phyloP scores from a whole-genome alignment of 169 alveolate genomes.

The Eimeria zaria region DNA sequence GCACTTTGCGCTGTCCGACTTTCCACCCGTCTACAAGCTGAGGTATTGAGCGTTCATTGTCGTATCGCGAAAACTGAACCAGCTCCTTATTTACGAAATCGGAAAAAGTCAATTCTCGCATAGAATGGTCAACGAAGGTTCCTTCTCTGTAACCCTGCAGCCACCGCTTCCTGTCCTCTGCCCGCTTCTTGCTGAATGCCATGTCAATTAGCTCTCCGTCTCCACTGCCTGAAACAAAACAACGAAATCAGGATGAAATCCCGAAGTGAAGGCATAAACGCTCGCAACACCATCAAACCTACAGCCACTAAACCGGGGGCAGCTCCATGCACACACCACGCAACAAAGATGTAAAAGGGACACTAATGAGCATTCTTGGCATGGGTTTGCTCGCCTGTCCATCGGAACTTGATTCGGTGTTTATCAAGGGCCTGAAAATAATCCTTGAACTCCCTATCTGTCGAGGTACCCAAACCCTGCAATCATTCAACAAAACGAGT shows the following conservation, averaged over 20 bases:
- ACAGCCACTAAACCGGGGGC: background rate
- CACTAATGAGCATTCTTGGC: background rate
- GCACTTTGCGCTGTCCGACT: constrained; percentile 99
- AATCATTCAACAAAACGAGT: background rate
- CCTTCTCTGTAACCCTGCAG: constrained; percentile 88
- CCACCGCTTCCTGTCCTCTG: constrained; percentile 97
- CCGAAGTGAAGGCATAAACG: background rate
- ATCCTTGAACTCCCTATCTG: constrained; percentile 99
- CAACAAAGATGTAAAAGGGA: background rate
- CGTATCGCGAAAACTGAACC: constrained; percentile 98
- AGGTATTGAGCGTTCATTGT: constrained; percentile 99
- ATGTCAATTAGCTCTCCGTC: constrained; percentile 99
- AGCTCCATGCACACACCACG: background rate
- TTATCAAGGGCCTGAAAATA: constrained; percentile 97
- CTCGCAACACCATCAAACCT: background rate
- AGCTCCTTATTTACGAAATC: constrained; percentile 99
- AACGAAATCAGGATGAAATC: background rate
- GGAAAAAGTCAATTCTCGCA: constrained; percentile 89
- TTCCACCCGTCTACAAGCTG: constrained; percentile 99
- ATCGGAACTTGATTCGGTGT: constrained; percentile 96
- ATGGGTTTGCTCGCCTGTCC: constrained; percentile 53
- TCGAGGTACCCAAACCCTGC: constrained; percentile 99
- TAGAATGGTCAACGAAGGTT: constrained; percentile 86
- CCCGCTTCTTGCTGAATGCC: constrained; percentile 99
- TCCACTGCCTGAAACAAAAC: constrained; percentile 89